These are phyloP conservation scores for Huntiella bhutanensis DNA, from an alignment of 2,329 filamentous ascomycete species.

Conservation along the genomic window DNA sequence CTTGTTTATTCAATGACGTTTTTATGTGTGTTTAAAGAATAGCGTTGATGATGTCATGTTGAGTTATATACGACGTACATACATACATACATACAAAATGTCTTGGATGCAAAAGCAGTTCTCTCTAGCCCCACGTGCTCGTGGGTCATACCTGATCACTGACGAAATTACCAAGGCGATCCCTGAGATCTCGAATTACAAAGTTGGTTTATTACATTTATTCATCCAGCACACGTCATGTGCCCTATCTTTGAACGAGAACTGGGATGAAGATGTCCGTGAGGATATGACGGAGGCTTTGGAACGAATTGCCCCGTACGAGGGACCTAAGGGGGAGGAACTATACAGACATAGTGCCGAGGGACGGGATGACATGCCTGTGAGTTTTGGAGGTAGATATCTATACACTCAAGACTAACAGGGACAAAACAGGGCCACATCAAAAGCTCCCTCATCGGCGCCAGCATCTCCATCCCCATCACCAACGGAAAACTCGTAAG, in stretches of 20 bases:
- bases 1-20: background rate
- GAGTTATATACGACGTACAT: too few species aligned
- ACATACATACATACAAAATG: too few species aligned
- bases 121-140: constrained; percentile 53
- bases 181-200: constrained; percentile 67
- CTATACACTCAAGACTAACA: background rate
- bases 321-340: constrained; percentile 48
- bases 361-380: constrained; percentile 86
- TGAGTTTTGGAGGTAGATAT: constrained; percentile 18
- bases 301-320: constrained; percentile 69
- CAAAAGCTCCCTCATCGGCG: constrained; percentile 76
- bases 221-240: constrained; percentile 94
- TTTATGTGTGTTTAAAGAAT: background rate
- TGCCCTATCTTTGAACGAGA: constrained; percentile 83
- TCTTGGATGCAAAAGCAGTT: constrained; percentile 71
- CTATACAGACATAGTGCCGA: constrained; percentile 78
- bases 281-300: constrained; percentile 86
- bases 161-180: constrained; percentile 50
- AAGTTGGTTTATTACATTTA: constrained; percentile 68
- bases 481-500: constrained; percentile 58
- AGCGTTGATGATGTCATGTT: too few species aligned
- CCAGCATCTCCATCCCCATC: constrained; percentile 81
- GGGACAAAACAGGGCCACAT: constrained; percentile 53
- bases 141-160: constrained; percentile 82
- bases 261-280: constrained; percentile 69